Evolutionary conservation across 2,329 filamentous ascomycete species (phyloP).

Genomic region (Didymella pomorum): DNA sequence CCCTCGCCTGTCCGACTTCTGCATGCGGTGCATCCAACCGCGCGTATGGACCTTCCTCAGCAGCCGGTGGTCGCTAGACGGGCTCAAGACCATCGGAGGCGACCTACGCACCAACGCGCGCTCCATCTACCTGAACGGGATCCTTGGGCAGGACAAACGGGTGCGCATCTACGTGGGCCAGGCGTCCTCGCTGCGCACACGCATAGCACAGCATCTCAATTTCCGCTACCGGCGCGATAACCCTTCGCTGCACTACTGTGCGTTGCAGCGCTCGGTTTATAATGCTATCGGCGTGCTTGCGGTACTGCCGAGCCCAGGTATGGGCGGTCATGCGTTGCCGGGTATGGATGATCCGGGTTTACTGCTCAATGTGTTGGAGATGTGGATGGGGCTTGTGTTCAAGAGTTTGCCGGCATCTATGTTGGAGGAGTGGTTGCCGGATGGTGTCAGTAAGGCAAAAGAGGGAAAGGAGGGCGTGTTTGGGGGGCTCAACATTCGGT

Average conservation of each 20-base stretch:
- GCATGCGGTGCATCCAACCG: constrained; percentile 32
- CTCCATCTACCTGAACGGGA: constrained; percentile 39
- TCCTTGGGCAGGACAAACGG: constrained; percentile 35
- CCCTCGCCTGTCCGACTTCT: constrained; percentile 29
- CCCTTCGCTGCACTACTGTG: constrained; percentile 45
- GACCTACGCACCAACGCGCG: constrained; percentile 34
- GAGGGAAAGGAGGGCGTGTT: constrained; percentile 30
- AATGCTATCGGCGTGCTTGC: constrained; percentile 41
- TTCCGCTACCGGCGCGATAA: constrained; percentile 49
- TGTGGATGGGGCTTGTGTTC: constrained; percentile 49
- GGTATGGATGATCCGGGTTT: constrained; percentile 41
- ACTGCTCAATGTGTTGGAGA: constrained; percentile 46
- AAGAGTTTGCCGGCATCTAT: constrained; percentile 31
- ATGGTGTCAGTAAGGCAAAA: constrained; percentile 1
- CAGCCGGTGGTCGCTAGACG: constrained; percentile 32
- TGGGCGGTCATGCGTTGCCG: constrained; percentile 23
- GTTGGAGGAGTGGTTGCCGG: constrained; percentile 37
- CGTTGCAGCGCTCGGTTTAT: constrained; percentile 39
- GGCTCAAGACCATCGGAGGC: constrained; percentile 34
- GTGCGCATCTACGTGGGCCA: constrained; percentile 46
- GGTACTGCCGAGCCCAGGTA: constrained; percentile 21
- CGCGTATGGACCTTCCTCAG: constrained; percentile 34
- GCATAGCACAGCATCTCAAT: constrained; percentile 44
- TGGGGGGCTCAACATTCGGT: constrained; percentile 42
- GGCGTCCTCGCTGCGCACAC: constrained; percentile 32